Evolutionary conservation across 2,329 filamentous ascomycete genomes (phyloP).

Genomic region (Metarhizium brunneum): DNA sequence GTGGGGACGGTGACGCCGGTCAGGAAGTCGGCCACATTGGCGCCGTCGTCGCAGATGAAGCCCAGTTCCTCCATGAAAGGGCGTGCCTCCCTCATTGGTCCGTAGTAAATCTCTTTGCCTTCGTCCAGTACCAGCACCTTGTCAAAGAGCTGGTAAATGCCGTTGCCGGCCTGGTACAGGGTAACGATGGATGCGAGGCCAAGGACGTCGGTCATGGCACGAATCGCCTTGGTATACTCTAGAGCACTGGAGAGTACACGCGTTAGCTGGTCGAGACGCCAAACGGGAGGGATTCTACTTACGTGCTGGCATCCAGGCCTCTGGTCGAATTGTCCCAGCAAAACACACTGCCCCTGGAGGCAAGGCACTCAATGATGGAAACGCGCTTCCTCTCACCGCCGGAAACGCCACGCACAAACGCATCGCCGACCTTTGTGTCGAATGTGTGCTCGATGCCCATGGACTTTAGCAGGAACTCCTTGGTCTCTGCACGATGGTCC

Average conservation of each 20-base stretch:
- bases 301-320: constrained; percentile 54
- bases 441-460: constrained; percentile 45
- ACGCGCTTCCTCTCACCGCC: constrained; percentile 63
- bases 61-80: constrained; percentile 58
- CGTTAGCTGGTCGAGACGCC: no score
- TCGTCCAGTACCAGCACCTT: constrained; percentile 61
- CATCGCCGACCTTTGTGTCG: constrained; percentile 60
- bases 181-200: constrained; percentile 53
- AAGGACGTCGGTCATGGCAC: constrained; percentile 53
- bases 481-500: constrained; percentile 35
- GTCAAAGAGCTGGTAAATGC: constrained; percentile 61
- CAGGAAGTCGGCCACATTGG: constrained; percentile 57
- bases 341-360: constrained; percentile 47
- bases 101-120: constrained; percentile 58
- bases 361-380: constrained; percentile 56
- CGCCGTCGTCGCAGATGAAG: constrained; percentile 51
- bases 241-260: constrained; percentile 28
- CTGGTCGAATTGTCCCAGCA: constrained; percentile 62
- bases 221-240: constrained; percentile 50
- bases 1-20: constrained; percentile 24
- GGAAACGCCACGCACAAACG: constrained; percentile 55
- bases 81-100: constrained; percentile 45
- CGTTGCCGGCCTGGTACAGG: constrained; percentile 61
- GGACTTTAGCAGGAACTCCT: constrained; percentile 30
- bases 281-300: no score